Conservation (phyloP, 805 yeast genomes). For the Wickerhamiella australiensis region DNA sequence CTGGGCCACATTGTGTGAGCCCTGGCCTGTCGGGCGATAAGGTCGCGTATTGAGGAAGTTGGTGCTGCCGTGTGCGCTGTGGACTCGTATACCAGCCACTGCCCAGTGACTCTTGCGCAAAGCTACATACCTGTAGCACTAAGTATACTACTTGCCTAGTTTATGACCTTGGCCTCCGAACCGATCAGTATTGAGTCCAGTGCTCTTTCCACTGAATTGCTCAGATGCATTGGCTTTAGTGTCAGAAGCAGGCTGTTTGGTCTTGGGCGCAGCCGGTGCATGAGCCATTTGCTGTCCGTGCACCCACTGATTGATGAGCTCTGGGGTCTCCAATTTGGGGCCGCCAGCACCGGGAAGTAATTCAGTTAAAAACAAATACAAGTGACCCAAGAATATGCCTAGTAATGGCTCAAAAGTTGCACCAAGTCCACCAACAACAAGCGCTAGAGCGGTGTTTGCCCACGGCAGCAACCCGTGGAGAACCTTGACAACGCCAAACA, state of each 20-base stretch:
- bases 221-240: not conserved
- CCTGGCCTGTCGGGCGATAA: too few relatives aligned
- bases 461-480: not conserved
- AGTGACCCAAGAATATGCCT: conserved; percentile 7
- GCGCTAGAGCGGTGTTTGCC: not conserved
- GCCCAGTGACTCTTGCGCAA: too few relatives aligned
- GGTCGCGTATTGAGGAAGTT: too few relatives aligned
- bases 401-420: not conserved
- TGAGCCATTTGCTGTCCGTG: too few relatives aligned
- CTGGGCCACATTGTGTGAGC: too few relatives aligned
- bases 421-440: not conserved
- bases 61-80: too few relatives aligned
- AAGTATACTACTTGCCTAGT: not conserved
- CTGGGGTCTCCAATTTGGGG: conserved; percentile 4
- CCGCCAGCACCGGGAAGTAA: conserved; percentile 5
- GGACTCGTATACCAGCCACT: too few relatives aligned
- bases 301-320: not conserved
- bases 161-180: not conserved
- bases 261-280: too few relatives aligned
- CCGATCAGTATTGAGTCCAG: not conserved
- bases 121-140: too few relatives aligned
- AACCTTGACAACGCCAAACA: not conserved
- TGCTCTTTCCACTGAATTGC: too few relatives aligned
- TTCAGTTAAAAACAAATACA: conserved; percentile 2
- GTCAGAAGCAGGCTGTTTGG: too few relatives aligned